Base-by-base conservation (phyloP, 306 rosid genomes). In the Biancaea sappan region DNA sequence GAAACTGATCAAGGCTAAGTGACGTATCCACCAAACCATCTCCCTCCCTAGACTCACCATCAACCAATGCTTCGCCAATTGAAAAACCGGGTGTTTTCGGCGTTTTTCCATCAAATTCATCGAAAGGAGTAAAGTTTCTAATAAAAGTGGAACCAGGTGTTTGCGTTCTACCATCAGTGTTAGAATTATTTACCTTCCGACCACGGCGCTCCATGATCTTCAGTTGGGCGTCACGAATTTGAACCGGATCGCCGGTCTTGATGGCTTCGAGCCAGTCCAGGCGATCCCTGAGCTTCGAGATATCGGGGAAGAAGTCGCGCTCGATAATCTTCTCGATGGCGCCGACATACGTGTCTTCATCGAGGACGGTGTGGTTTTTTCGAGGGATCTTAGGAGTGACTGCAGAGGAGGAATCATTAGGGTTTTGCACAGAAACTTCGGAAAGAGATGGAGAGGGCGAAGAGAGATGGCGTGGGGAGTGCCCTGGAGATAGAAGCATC, bases 281-380 rank as follows among this genome's bases (percentile, higher is more conserved):
- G 71, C 98, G 97, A 57, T 95, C 99, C 28, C 97, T 86, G 61
- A 95, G 99, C 89, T 95, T 95, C 15, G 97, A 72, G 75, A 95
- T 92, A 21, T 95, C 99, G 37, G 99, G 99, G 75, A 95, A 92
- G 91, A 83, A 95, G 77, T 95, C 99, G 22, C 99, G 93, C 81
- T 95, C 98, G 80, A 95, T 88, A 59, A 95, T 95, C 86, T 90
- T 87, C 93, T 95, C 97, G 50, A 95, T 81, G 24, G 91, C 96
- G 60, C 78, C 97, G 11, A 92, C 94, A 61, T 92, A 95, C 0
- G 91, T 66, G 71, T 95, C 99, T 74, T 95, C 97, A 32, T 92
- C 98, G 48, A 95, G 98, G 25, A 95, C 93, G 24, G 66, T 44
- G 1, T 89, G 78, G 37, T 69, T 54, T 48, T 77, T 71, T 26